Base-by-base conservation (phyloP, 768 basidiomycete genomes). In the Xerocomus spinulosus region DNA sequence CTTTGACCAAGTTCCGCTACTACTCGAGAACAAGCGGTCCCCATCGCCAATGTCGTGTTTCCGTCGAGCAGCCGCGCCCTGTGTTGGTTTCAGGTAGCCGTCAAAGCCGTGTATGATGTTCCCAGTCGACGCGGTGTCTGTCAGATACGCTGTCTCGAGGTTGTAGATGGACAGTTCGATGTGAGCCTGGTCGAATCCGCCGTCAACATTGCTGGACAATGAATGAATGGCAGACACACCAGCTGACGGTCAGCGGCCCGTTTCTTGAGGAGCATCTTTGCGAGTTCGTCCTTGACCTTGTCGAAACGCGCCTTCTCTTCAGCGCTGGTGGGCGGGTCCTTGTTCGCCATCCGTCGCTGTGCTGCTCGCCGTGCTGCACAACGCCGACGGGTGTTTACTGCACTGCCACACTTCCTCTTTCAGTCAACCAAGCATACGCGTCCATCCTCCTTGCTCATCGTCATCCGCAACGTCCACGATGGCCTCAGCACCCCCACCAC, bases 81-180 rank as follows among this genome's bases (percentile, higher is more conserved):
- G 73, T 1, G 77, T 77, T 49, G 83, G 85, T 67, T 92, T 92
- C 49, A 92, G 78, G 61, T 91, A 92, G 34, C 83, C 82, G 46
- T 92, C 90, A 54, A 92, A 92, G 4, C 90, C 90, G 57, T 85
- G 85, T 30, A 92, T 85, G 44, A 92, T 91, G 56, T 92, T 92
- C 25, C 90, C 90, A 15, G 89, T 87, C 56, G 80, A 83, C 1
- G 83, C 79, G 1, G 90, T 91, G 44, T 92, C 90, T 7, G 81
- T 79, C 29, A 92, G 72, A 65, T 92, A 92, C 4, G 75, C 68
- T 9, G 79, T 79, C 64, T 92, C 90, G 23, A 87, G 73, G 51
- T 80, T 82, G 68, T 87, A 87, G 55, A 92, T 86, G 57, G 87
- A 80, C 24, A 80, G 72, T 68, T 92, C 90, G 48, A 87, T 73